phyloP scores from a whole-genome alignment of 2,329 filamentous ascomycete genomes.

The Alternaria metachromatica region DNA sequence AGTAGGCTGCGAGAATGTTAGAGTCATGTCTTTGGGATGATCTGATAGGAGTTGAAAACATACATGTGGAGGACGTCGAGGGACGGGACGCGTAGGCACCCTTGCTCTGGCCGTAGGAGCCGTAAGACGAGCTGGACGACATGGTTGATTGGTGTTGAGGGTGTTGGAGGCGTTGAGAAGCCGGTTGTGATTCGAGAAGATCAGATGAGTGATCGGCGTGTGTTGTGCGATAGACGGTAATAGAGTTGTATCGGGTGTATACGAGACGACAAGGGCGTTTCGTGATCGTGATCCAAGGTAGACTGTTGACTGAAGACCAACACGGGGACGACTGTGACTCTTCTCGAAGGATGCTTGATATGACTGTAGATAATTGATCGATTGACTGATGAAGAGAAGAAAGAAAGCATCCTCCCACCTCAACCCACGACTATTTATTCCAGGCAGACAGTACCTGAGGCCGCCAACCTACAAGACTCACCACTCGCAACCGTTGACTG shows the following conservation, averaged over 20 bases:
- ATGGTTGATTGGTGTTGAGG: conserved; percentile 25
- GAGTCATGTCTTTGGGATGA: background rate
- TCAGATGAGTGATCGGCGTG: conserved; percentile 3
- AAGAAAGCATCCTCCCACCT: conserved; percentile 14
- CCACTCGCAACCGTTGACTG: conserved; percentile 22
- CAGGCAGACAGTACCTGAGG: conserved; percentile 44
- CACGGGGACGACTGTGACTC: conserved; percentile 17
- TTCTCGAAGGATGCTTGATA: conserved; percentile 6
- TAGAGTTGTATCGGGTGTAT: conserved; percentile 14
- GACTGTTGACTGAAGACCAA: conserved; percentile 24
- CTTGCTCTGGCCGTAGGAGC: conserved; percentile 32
- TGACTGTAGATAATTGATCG: conserved; percentile 23
- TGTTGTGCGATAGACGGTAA: conserved; percentile 9
- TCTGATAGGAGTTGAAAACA: conserved; percentile 13
- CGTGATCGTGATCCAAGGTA: background rate
- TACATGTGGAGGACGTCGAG: conserved; percentile 34
- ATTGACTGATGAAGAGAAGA: conserved; percentile 15
- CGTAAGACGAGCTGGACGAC: conserved; percentile 36
- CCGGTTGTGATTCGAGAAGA: conserved; percentile 16
- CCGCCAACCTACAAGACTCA: conserved; percentile 25
- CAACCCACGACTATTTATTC: conserved; percentile 33
- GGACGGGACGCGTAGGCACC: conserved; percentile 31
- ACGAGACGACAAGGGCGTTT: conserved; percentile 13
- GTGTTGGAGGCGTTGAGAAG: conserved; percentile 16
- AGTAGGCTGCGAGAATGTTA: conserved; percentile 21